Base-by-base conservation (phyloP, 202 grass and related monocot species). In the Carex arenaria region DNA sequence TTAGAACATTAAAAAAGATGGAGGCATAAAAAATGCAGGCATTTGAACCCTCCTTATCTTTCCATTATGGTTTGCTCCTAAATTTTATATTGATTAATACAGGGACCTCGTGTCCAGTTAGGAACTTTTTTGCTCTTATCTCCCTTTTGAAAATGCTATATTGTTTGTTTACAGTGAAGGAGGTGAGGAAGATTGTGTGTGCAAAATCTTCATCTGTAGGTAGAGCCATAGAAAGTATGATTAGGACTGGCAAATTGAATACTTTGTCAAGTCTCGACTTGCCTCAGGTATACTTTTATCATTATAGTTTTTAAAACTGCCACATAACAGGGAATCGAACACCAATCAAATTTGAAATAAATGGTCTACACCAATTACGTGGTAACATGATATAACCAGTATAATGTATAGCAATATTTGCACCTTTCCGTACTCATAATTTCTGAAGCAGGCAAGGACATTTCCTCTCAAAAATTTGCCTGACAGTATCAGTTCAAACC, bases 241-340 rank as follows among this genome's bases (percentile, higher is more conserved):
- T 98, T 83, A 98, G 89, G 89, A 63, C 91, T n/a, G 95, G 95
- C 13, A 94, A 84, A 89, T 54, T 94, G 47, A 90, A 87, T 93
- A 83, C 87, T 63, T 55, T 74, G 84, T 91, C 95, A 75, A 87
- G 88, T 87, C 80, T 98, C 74, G 95, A 98, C 89, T 89, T 98
- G 84, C 92, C 95, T 87, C 92, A 98, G 92, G 95, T 95, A 10
- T 45, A 54, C 78, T 79, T 86, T 87, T 88, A 49, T 47, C 15
- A 51, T 26, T 79, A 43, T 69, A 47, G 53, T 70, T 74, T 23
- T 0, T 17, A 28, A 30, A 14, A 15, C 47, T 30, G n/a, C 67
- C 17, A 45, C 15, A 43, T 70, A 19, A 36, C 57, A 36, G 72
- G 14, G 42, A 19, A 76, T 6, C 18, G 0, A 56, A 75, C 12